Conservation (phyloP, 2,329 filamentous ascomycete genomes). For the Colletotrichum cuscutae region DNA sequence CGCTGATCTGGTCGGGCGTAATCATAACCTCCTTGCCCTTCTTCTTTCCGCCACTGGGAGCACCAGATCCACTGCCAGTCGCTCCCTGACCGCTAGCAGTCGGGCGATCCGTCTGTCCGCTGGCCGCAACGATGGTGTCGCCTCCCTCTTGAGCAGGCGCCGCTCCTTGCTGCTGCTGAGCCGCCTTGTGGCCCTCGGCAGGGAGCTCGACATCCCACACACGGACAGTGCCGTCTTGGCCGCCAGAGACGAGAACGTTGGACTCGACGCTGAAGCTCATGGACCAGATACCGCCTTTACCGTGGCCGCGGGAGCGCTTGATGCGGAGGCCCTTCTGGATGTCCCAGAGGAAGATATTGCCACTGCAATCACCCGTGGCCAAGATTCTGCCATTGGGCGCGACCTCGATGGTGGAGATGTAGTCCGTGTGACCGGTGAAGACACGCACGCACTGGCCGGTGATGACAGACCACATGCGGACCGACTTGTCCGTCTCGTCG, state of each 20-base stretch:
- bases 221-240: constrained; percentile 91
- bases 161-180: constrained; percentile 33
- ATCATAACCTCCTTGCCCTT: constrained; percentile 91
- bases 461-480: constrained; percentile 96
- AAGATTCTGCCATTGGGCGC: constrained; percentile 88
- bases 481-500: constrained; percentile 85
- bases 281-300: constrained; percentile 92
- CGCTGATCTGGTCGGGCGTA: constrained; percentile 91
- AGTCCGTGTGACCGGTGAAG: constrained; percentile 90
- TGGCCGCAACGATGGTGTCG: constrained; percentile 42
- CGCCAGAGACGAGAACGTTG: constrained; percentile 87
- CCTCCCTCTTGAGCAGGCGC: constrained; percentile 39
- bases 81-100: constrained; percentile 41
- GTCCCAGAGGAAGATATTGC: constrained; percentile 95
- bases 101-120: constrained; percentile 43
- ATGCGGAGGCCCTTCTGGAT: constrained; percentile 85
- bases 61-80: constrained; percentile 40
- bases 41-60: constrained; percentile 65
- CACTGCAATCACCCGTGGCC: constrained; percentile 89
- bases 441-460: constrained; percentile 89
- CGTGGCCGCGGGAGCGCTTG: constrained; percentile 94
- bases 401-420: constrained; percentile 86
- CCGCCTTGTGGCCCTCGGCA: constrained; percentile 71
- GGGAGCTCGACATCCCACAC: constrained; percentile 90
- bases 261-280: constrained; percentile 95